Evolutionary conservation across 805 yeast genomes (phyloP).

Genomic region (Myxozyma nipponensis): DNA sequence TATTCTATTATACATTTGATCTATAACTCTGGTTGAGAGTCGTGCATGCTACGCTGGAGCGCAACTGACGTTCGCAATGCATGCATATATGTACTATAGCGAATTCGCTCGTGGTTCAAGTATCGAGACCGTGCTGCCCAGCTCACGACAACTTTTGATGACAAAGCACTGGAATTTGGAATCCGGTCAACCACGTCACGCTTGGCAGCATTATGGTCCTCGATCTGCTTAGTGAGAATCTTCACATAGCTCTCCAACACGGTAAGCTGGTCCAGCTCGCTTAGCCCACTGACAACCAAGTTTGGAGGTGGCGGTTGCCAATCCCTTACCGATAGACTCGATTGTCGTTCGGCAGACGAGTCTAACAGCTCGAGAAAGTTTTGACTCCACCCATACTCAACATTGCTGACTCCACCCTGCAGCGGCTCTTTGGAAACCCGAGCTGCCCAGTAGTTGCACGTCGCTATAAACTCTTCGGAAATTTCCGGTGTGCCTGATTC

Average conservation of each 20-base stretch:
- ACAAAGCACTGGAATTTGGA: slow-evolving; percentile 30
- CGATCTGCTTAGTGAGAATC: slow-evolving; percentile 41
- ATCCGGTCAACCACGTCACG: slow-evolving; percentile 39
- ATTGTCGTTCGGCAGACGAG: not conserved
- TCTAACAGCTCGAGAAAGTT: not conserved
- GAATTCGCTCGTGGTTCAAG: slow-evolving; percentile 33
- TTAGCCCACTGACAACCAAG: slow-evolving; percentile 33
- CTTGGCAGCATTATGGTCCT: slow-evolving; percentile 44
- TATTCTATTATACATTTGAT: not conserved
- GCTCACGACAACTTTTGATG: slow-evolving; percentile 34
- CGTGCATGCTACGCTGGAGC: not conserved
- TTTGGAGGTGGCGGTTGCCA: slow-evolving; percentile 18
- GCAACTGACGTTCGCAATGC: slow-evolving; percentile 27
- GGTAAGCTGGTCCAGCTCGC: slow-evolving; percentile 40
- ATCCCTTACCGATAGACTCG: not conserved
- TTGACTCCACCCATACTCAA: slow-evolving; percentile 73
- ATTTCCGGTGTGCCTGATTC: slow-evolving; percentile 63
- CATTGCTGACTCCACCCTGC: slow-evolving; percentile 63
- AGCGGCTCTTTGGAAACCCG: slow-evolving; percentile 75
- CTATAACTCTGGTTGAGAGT: not conserved
- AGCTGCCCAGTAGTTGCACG: slow-evolving; percentile 90
- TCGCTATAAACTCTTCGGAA: slow-evolving; percentile 65
- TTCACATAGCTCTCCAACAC: slow-evolving; percentile 42
- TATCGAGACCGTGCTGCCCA: slow-evolving; percentile 38
- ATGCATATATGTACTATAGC: slow-evolving; percentile 34